Evolutionary conservation across 176 grass and related monocot genomes (phyloP), one percentile per base, ranked within the genome.

Genomic region (Guadua angustifolia): DNA sequence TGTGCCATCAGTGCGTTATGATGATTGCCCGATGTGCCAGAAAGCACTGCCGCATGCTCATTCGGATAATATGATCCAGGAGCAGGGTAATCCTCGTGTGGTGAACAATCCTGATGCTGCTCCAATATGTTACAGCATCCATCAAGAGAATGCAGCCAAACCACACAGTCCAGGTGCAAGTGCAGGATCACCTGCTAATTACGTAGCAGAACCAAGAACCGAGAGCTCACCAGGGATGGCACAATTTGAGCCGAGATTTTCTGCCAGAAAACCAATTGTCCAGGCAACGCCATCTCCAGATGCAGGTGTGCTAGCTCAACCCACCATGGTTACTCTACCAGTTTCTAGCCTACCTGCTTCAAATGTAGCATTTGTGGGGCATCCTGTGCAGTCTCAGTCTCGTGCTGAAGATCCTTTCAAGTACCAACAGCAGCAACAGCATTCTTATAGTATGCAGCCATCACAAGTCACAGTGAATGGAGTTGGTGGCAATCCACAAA

Each of bases 11-110:
- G 2, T 91, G 64, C 87, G 84, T 74, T 94, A 90, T 32, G 78
- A 84, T 73, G 90, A 92, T 85, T 97, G 92, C 79, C n/a, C 69
- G 17, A 89, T 94, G 94, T 97, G 90, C 84, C 90, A 89, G 59
- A 97, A 92, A 88, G 90, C 74, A 42, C 81, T 94, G 73, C 94
- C 94, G 0, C 92, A 97, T 47, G 75, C 77, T 15, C 94, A 97
- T 87, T 97, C 88, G 0, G 92, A 94, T 89, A 92, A 88, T 21
- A 66, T 89, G 77, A 87, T 92, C 80, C 80, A 88, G 36, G 94
- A 92, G 45, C 79, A 82, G 45, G 85, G 79, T 62, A 91, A 78
- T 83, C 61, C 71, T 49, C 51, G 69, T 55, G 71, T 65, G 14
- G 16, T 33, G 0, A 82, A 36, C 59, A 88, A 81, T n/a, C 29